These are phyloP conservation scores for Cephaloascus albidus DNA, from an alignment of 805 yeast species.

Conservation along the genomic window DNA sequence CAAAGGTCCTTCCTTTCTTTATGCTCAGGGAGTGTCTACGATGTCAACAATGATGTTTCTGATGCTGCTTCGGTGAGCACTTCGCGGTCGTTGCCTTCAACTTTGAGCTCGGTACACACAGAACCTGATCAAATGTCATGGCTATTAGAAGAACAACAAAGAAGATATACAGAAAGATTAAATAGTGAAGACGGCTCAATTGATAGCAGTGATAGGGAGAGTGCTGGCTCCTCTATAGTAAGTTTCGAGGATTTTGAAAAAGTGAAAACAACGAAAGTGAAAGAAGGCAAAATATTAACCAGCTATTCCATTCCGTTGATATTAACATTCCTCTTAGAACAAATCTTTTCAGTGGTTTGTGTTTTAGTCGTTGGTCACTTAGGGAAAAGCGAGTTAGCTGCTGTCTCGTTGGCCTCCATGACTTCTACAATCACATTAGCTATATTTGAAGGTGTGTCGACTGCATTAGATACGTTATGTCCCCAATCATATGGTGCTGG, in stretches of 20 bases:
- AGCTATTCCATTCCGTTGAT: conserved; percentile 15
- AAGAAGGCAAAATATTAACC: conserved; percentile 19
- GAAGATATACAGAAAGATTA: conserved; percentile 12
- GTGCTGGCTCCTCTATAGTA: not conserved
- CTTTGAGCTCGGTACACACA: conserved; percentile 23
- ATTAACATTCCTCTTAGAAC: conserved; percentile 13
- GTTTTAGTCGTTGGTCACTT: conserved; percentile 32
- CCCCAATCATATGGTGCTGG: conserved; percentile 38
- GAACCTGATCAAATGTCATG: conserved; percentile 30
- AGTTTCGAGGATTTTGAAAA: conserved; percentile 17
- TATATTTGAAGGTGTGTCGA: conserved; percentile 35
- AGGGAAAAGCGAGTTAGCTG: conserved; percentile 34
- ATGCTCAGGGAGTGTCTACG: conserved; percentile 21
- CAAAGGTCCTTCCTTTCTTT: conserved; percentile 32
- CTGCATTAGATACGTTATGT: conserved; percentile 33
- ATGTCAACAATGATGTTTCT: conserved; percentile 17
- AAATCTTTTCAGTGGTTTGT: conserved; percentile 14
- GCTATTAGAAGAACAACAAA: conserved; percentile 31
- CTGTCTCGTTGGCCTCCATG: conserved; percentile 35
- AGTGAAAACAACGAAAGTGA: conserved; percentile 15
- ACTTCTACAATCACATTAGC: conserved; percentile 34
- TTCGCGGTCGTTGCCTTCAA: conserved; percentile 30
- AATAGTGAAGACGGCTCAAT: conserved; percentile 4
- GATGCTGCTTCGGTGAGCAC: conserved; percentile 32
- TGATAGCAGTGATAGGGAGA: not conserved